Evolutionary conservation across 2,329 filamentous ascomycete species (phyloP).

Genomic region (Alternaria arbusti): DNA sequence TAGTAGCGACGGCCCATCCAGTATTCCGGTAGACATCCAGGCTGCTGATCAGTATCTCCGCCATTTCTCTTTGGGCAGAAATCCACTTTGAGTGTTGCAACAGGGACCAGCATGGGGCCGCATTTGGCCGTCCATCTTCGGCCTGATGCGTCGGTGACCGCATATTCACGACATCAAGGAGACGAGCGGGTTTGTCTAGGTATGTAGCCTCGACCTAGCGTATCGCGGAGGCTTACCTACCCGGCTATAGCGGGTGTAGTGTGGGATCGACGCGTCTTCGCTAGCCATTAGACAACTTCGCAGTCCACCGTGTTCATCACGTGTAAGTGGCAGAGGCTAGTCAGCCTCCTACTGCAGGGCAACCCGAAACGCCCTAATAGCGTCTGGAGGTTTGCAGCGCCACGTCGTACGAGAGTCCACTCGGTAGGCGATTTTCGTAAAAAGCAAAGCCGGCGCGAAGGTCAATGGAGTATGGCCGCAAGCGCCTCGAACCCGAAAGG

Average conservation of each 20-base stretch:
- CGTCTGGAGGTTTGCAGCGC: not conserved
- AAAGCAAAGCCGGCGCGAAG: conserved; percentile 1
- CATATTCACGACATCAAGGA: not conserved
- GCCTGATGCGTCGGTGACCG: not conserved
- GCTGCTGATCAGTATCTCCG: conserved; percentile 4
- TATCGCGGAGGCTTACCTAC: not conserved
- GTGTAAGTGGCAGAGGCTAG: not conserved
- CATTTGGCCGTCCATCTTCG: conserved; percentile 1
- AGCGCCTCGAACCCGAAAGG: not conserved
- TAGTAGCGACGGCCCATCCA: not conserved
- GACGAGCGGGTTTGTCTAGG: not conserved
- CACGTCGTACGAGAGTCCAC: conserved; percentile 3
- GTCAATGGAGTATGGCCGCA: not conserved
- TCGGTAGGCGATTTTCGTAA: conserved; percentile 3
- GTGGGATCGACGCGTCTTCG: not conserved
- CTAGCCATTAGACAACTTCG: not conserved
- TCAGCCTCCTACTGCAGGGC: conserved; percentile 6
- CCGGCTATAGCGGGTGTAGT: not conserved
- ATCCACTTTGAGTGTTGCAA: not conserved
- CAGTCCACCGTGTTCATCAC: not conserved
- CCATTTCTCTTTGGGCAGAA: not conserved
- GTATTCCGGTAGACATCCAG: not conserved
- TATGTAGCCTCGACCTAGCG: not conserved
- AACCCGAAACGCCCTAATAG: not conserved
- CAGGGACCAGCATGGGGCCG: not conserved